These are phyloP conservation scores for Trichoderma sp. DNA, from an alignment of 2,329 filamentous ascomycete genomes.

Conservation along the genomic window DNA sequence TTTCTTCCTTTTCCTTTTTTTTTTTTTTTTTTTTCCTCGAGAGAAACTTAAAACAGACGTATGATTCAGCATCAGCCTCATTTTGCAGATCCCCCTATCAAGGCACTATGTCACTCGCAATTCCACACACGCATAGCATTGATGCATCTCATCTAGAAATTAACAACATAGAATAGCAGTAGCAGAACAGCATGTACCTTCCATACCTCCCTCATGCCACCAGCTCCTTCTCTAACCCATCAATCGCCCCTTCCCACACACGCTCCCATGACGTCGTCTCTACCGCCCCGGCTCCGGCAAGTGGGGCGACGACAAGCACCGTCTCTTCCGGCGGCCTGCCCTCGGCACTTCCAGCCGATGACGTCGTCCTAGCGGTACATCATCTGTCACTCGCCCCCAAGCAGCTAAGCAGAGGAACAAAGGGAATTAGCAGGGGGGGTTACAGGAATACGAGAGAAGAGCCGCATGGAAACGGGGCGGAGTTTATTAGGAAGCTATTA, in stretches of 20 bases:
- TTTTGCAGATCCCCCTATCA: slow-evolving; percentile 7
- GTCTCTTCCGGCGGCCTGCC: slow-evolving; percentile 8
- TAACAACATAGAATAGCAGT: neutral
- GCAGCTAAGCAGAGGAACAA: neutral
- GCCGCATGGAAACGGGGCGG: neutral
- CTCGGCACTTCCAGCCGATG: slow-evolving; percentile 13
- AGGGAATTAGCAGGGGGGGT: neutral
- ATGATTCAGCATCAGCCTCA: slow-evolving; percentile 5
- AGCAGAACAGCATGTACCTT: neutral
- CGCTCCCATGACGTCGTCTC: slow-evolving; percentile 12
- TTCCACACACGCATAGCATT: neutral
- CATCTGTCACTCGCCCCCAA: neutral
- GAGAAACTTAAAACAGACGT: neutral
- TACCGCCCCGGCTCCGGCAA: slow-evolving; percentile 14
- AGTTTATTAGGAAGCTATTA: neutral
- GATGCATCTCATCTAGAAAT: neutral
- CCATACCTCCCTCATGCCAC: neutral
- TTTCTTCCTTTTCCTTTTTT: neutral
- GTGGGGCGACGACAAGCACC: slow-evolving; percentile 12
- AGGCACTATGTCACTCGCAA: neutral
- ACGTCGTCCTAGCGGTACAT: neutral
- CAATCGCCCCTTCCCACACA: neutral
- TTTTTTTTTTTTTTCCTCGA: neutral
- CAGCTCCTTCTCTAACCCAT: neutral
- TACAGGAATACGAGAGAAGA: neutral